Evolutionary conservation across 495 filamentous ascomycete genomes (phyloP), one percentile per base, ranked within the genome.

Genomic region (Daldinia loculata): DNA sequence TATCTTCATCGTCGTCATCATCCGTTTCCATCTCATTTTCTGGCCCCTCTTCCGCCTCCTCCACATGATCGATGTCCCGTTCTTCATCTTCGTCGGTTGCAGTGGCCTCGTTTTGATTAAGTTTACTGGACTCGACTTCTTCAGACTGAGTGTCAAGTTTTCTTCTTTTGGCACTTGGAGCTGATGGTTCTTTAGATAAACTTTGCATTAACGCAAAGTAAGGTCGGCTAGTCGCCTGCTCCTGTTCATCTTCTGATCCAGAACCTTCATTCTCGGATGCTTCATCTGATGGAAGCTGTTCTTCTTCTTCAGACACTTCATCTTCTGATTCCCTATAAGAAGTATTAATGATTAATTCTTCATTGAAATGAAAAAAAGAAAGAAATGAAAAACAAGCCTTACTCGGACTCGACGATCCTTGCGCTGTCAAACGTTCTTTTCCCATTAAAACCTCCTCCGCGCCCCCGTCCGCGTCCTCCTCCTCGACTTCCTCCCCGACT

Each of bases 161-260:
- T 73, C 91, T 84, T 78, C 85, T 86, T 77, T 94, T 97, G 11
- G 84, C 79, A 64, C 81, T 85, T 58, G 88, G 88, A 51, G 81
- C 84, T 19, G 83, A 83, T 9, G 83, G 82, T 6, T 84, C 80
- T 14, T 89, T 85, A 27, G 80, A 72, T 29, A 94, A 80, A 50
- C 89, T 84, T 69, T 91, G 85, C 75, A 94, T 82, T 29, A 93
- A 79, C 67, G 89, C 87, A 67, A 87, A 85, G 71, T 93, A 93
- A 1, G 91, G 84, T 56, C 77, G 76, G 22, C 52, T 83, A 74
- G 72, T 72, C 74, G 27, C 68, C 59, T 65, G 59, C 1, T 78
- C 73, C 19, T 77, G 27, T 65, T 79, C 75, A 17, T 77, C 77
- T 27, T 84, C 83, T 9, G 84, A 85, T 8, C 81, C 82, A 17